A percentile compares a stretch with the other conserved stretches of the same genome.
Conservation (phyloP, 306 rosid genomes). For the Medicago ruthenica region DNA sequence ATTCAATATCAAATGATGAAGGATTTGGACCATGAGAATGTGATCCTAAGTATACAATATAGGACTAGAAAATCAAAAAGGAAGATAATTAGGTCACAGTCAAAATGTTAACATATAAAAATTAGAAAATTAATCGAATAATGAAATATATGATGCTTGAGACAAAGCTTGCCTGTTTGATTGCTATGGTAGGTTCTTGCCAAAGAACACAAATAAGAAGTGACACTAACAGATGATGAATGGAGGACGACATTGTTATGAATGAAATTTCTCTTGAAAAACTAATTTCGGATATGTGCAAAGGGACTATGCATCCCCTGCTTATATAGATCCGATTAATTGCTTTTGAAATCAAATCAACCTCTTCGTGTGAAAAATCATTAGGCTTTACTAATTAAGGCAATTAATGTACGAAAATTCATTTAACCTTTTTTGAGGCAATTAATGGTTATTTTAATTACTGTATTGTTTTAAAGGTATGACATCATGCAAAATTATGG, state of each 20-base stretch:
- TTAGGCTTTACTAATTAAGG: background rate
- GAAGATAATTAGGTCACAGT: background rate
- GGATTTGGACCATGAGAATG: slow-evolving; percentile 47
- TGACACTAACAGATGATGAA: background rate
- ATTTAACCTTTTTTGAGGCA: background rate
- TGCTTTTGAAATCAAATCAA: too few relatives aligned
- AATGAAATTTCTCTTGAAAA: background rate
- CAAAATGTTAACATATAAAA: background rate
- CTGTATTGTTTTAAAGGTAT: too few relatives aligned
- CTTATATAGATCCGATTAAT: background rate
- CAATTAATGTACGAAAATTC: background rate
- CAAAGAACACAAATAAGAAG: background rate
- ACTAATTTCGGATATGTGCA: background rate
- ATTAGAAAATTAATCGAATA: background rate
- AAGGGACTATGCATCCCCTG: background rate
- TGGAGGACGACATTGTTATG: background rate
- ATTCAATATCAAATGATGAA: slow-evolving; percentile 25
- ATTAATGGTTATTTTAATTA: background rate
- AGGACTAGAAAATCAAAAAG: slow-evolving; percentile 56
- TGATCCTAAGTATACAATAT: slow-evolving; percentile 76
- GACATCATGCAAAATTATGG: too few relatives aligned
- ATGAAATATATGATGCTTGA: background rate
- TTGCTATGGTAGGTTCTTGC: background rate
- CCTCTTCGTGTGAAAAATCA: background rate
- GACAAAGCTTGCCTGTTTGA: background rate